phyloP scores from a whole-genome alignment of 768 basidiomycete species.

The Hericium erinaceus region DNA sequence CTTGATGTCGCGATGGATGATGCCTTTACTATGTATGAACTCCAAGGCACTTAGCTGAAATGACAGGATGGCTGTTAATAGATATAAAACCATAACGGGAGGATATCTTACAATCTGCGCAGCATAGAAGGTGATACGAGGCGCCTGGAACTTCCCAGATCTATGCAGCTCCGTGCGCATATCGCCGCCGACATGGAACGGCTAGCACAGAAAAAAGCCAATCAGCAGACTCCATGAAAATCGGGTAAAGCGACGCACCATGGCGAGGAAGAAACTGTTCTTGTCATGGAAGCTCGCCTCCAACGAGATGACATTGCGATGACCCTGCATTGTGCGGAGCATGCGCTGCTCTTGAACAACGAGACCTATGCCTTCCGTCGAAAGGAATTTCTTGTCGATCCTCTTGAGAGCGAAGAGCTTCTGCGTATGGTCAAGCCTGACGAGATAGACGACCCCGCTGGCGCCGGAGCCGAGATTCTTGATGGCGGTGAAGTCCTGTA shows the following conservation, averaged over 20 bases:
- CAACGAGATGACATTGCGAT: not conserved
- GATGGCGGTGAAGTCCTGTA: not conserved
- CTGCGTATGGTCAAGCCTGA: not conserved
- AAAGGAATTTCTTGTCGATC: conserved; percentile 1
- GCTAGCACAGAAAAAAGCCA: not conserved
- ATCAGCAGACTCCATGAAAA: not conserved
- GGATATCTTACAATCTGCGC: not conserved
- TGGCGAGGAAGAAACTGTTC: conserved; percentile 7
- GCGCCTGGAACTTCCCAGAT: not conserved
- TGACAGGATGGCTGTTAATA: not conserved
- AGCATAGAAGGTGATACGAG: not conserved
- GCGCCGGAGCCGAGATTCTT: conserved; percentile 1
- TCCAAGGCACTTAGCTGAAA: conserved; percentile 6
- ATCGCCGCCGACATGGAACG: not conserved
- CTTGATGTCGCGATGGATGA: conserved; percentile 11
- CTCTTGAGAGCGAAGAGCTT: not conserved
- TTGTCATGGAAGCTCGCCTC: conserved; percentile 6
- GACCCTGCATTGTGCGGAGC: not conserved
- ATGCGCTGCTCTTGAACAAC: conserved; percentile 2
- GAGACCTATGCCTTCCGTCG: not conserved
- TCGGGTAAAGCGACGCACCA: not conserved
- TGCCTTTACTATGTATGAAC: conserved; percentile 1
- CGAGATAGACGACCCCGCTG: conserved; percentile 1
- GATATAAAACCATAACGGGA: not conserved
- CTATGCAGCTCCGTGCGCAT: not conserved